Percentiles rank a stretch among this genome's conserved stretches.
Conservation (phyloP, 257 asterid genomes). For the Ocimum tenuiflorum region DNA sequence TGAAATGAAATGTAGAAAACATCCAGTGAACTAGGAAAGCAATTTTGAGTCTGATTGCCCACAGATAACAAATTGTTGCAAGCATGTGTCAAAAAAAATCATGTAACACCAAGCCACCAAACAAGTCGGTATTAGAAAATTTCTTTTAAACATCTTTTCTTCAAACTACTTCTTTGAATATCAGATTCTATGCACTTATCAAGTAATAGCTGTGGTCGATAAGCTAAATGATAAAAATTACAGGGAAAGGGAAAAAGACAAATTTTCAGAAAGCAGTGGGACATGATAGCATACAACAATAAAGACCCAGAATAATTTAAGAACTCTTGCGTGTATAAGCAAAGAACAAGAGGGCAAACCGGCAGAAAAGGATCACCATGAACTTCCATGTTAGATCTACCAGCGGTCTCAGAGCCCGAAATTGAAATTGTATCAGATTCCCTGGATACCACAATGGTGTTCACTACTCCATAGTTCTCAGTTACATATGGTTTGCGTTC, state of each 20-base stretch:
- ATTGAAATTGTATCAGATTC: slow-evolving; percentile 45
- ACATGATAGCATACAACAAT: no score
- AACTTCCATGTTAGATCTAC: slow-evolving; percentile 60
- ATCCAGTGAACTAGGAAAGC: background rate
- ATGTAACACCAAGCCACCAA: background rate
- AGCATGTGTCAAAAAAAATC: background rate
- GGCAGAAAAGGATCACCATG: slow-evolving; percentile 46
- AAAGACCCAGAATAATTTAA: background rate
- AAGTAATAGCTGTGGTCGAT: background rate
- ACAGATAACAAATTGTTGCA: background rate
- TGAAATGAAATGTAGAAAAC: background rate
- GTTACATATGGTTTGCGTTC: slow-evolving; percentile 58
- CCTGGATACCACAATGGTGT: slow-evolving; percentile 56
- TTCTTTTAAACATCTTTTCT: background rate
- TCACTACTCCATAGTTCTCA: slow-evolving; percentile 66
- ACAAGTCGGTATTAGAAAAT: background rate
- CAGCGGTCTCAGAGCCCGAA: slow-evolving; percentile 36
- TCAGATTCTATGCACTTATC: slow-evolving; percentile 1
- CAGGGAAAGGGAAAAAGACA: background rate
- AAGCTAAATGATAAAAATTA: background rate
- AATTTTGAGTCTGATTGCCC: background rate
- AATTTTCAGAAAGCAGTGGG: background rate
- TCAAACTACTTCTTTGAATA: background rate
- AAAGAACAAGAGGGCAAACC: slow-evolving; percentile 36
- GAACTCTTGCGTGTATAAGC: background rate